Evolutionary conservation across 768 basidiomycete species (phyloP), one percentile per base, ranked within the genome.

Genomic region (Phylloporus sp.): DNA sequence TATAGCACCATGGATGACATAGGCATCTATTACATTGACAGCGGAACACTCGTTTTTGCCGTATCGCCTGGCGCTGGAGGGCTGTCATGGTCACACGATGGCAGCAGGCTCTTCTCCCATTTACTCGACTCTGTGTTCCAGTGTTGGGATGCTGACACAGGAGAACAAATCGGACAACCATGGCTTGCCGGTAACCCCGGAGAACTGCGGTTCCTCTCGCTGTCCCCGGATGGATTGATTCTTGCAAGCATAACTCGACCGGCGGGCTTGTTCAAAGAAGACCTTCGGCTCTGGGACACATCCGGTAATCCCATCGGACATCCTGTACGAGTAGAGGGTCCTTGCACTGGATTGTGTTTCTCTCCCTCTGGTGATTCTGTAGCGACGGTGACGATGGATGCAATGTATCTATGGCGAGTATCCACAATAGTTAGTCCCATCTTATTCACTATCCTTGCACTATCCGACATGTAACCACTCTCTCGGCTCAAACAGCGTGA

Each of bases 121-220:
- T 50, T 1, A 6, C n/a, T n/a, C n/a, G 18, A 50, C 23, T 9
- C 45, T 13, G 40, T 48, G 0, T 55, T 55, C 35, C 38, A 40
- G 5, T 50, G 48, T 13, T 61, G 59, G 60, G 18, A 51, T 13
- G 9, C 41, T 1, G 12, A 20, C 1, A 40, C 53, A 8, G 51
- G 53, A n/a, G n/a, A n/a, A n/a, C n/a, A n/a, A n/a, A n/a, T n/a
- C n/a, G n/a, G n/a, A n/a, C n/a, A n/a, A n/a, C 47, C 50, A 2
- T 54, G 59, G 59, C n/a, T n/a, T n/a, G 18, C n/a, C 52, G 24
- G 64, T 23, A 56, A 69, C 11, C 0, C n/a, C n/a, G n/a, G n/a
- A n/a, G n/a, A n/a, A n/a, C 15, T 15, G 13, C 32, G 9, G 5
- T 34, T 15, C 13, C 32, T 34, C 15, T 34, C 32, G 8, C n/a